Percentiles rank a stretch among this genome's conserved stretches.
Evolutionary conservation across 257 asterid species (phyloP).

Genomic region (Gynochthodes officinalis): DNA sequence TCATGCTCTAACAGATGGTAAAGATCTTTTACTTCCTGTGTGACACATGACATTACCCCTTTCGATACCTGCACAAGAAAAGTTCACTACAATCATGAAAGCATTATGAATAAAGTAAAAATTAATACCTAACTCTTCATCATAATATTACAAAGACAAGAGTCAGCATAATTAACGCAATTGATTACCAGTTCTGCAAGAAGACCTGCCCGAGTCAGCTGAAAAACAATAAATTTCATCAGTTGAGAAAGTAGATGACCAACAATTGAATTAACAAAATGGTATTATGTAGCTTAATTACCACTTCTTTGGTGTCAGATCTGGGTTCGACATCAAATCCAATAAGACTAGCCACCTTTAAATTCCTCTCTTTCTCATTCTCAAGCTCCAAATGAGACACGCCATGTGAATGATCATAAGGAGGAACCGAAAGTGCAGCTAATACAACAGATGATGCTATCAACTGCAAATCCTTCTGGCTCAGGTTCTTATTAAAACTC

Average conservation of each 20-base stretch:
- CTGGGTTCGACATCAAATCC: constrained; percentile 73
- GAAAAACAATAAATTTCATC: constrained; percentile 31
- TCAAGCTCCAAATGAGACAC: constrained; percentile 84
- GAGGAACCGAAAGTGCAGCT: constrained; percentile 89
- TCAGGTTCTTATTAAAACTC: constrained; percentile 74
- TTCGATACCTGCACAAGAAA: constrained; percentile 52
- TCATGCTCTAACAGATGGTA: constrained; percentile 67
- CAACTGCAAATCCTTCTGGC: constrained; percentile 86
- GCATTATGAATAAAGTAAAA: background rate
- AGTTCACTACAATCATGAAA: background rate
- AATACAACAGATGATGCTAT: constrained; percentile 80
- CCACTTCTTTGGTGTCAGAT: constrained; percentile 64
- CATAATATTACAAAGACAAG: background rate
- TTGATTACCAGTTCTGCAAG: constrained; percentile 66
- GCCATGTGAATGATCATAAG: constrained; percentile 60
- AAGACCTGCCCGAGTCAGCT: constrained; percentile 85
- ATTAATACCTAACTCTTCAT: background rate
- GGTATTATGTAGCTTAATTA: constrained; percentile 23
- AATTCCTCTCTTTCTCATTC: constrained; percentile 72
- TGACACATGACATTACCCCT: constrained; percentile 86
- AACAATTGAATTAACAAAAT: background rate
- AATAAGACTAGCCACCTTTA: constrained; percentile 61
- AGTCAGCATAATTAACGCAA: background rate
- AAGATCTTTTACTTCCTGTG: constrained; percentile 87
- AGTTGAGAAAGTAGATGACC: constrained; percentile 8